Percentiles rank a stretch among this genome's conserved stretches.
Conservation (phyloP, 352 stramenopile genomes). For the Pythium rishiriense region DNA sequence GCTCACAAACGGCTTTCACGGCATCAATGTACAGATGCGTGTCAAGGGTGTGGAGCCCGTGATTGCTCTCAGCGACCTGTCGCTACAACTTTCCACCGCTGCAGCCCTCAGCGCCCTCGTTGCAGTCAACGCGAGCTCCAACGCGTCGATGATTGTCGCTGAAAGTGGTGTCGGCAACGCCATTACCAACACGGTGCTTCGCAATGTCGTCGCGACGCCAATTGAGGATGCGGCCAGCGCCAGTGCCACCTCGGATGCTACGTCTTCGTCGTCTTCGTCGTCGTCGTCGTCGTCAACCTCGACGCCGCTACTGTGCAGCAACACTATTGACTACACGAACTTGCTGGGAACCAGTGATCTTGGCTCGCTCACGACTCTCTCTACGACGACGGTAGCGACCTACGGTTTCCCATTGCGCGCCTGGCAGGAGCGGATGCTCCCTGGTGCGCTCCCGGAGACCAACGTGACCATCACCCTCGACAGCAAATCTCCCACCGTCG, state of each 20-base stretch:
- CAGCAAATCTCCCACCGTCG: not conserved
- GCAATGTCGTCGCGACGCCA: constrained; percentile 3
- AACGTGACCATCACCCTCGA: constrained; percentile 10
- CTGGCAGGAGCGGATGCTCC: constrained; percentile 21
- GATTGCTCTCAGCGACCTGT: constrained; percentile 11
- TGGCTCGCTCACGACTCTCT: constrained; percentile 2
- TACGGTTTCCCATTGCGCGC: constrained; percentile 18
- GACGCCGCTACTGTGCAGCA: constrained; percentile 5
- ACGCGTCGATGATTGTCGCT: constrained; percentile 12
- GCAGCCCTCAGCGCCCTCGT: constrained; percentile 3
- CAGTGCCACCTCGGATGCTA: not conserved
- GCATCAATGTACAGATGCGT: constrained; percentile 31
- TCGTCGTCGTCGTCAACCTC: not conserved
- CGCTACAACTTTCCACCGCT: not conserved
- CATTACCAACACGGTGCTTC: constrained; percentile 23
- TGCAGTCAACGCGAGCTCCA: constrained; percentile 12
- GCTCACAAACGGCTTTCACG: constrained; percentile 30
- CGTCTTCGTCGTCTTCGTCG: not conserved
- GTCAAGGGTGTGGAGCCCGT: not conserved
- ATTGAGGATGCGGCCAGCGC: not conserved
- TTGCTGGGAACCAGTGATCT: constrained; percentile 1
- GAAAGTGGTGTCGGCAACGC: constrained; percentile 12
- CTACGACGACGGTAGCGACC: constrained; percentile 7
- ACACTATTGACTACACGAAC: constrained; percentile 14
- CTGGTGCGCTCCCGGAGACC: constrained; percentile 1